Evolutionary conservation across 1,284 basidiomycete genomes (phyloP), one percentile per base, ranked within the genome.

Genomic region (Sporisorium graminicola): DNA sequence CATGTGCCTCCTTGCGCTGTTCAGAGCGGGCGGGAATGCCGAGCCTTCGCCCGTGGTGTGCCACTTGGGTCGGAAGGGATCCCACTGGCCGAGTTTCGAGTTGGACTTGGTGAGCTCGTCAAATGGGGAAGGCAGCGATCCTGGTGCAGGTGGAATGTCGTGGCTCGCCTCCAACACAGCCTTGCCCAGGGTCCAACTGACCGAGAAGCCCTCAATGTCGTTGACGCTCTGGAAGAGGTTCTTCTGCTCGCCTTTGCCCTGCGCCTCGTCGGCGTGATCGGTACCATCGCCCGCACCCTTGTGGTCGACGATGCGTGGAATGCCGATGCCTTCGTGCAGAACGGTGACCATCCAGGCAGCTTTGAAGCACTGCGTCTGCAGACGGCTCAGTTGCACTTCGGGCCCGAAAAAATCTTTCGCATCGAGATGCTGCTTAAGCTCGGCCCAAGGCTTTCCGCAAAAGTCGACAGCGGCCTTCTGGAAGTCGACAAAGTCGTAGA

Each of bases 311-410:
- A 98, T 91, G 33, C 97, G 90, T 13, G 97, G 97, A 83, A 99
- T 90, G 16, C 94, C 95, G 60, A 99, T 92, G 26, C 96, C 97
- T 82, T 98, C 94, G 82, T 99, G 96, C 5, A 99, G 87, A 26
- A 99, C 92, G 82, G 98, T 98, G 63, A 92, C 91, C 65, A 99
- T 90, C 97, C 97, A 99, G 1, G 96, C 95, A 1, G 96, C 94
- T 86, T 99, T 99, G 91, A 99, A 99, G 86, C 97, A 99, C 85
- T 99, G 97, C 92, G 96, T 93, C 87, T 96, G 91, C 68, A 99
- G 87, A 35, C 96, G 90, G 40, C 92, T 90, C 43, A 93, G 87
- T 83, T 95, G 94, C 58, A 97, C 91, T 79, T 79, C 75, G 27
- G 77, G 76, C 12, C 89, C 89, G 26, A 91, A 89, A 9, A 70